Evolutionary conservation across 768 basidiomycete species (phyloP).

Genomic region (Lactifluus volemus): DNA sequence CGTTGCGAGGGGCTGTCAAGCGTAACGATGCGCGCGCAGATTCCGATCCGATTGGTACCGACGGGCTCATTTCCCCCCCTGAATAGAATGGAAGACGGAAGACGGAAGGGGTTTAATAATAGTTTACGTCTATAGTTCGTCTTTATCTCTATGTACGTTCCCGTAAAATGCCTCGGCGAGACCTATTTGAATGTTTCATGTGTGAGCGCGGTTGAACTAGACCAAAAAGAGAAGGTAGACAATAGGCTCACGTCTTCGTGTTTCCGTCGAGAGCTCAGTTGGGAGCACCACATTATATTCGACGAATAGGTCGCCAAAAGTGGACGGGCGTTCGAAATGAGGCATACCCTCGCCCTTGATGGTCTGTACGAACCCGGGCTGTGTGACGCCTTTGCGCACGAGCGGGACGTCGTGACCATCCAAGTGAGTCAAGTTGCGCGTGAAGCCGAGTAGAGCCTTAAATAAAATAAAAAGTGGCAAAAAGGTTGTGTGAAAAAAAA

Average conservation of each 20-base stretch:
- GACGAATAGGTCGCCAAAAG: conserved; percentile 77
- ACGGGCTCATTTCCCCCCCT: background rate
- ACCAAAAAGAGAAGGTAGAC: background rate
- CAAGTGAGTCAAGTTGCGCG: conserved; percentile 83
- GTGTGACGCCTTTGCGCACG: conserved; percentile 72
- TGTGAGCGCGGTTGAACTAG: background rate
- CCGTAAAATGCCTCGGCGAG: conserved; percentile 20
- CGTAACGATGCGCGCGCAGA: no score
- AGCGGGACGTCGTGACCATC: conserved; percentile 77
- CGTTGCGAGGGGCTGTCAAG: background rate
- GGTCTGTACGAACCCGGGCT: conserved; percentile 85
- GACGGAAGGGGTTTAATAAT: conserved; percentile 1
- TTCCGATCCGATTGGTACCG: background rate
- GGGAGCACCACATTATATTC: conserved; percentile 94
- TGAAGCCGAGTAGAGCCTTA: conserved; percentile 95
- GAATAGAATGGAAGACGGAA: background rate
- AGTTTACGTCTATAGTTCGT: conserved; percentile 17
- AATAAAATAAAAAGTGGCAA: no score
- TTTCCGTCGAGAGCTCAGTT: conserved; percentile 52
- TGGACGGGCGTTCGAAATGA: conserved; percentile 39
- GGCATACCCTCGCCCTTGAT: conserved; percentile 91
- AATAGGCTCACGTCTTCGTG: conserved; percentile 57
- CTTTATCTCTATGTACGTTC: conserved; percentile 14
- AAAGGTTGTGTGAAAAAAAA: background rate
- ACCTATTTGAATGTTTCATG: conserved; percentile 4